Evolutionary conservation across 768 basidiomycete species (phyloP).

Genomic region (Amanita thiersii): DNA sequence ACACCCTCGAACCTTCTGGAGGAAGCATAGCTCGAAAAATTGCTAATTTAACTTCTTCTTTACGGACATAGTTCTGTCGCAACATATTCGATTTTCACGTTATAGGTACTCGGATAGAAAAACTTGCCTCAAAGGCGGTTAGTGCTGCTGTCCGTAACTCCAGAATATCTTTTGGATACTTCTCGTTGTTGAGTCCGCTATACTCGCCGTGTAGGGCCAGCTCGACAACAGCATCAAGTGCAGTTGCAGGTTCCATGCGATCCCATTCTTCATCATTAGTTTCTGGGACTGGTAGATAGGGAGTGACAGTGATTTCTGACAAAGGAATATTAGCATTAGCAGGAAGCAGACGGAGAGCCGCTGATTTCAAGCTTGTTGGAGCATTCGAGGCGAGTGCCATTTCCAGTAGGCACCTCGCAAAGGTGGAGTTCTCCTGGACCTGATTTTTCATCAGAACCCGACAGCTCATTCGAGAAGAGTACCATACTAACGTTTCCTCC

Average conservation of each 20-base stretch:
- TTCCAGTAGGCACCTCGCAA: conserved; percentile 77
- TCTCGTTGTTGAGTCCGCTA: conserved; percentile 53
- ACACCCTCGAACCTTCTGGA: conserved; percentile 29
- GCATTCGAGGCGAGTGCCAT: conserved; percentile 91
- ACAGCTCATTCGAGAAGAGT: background rate
- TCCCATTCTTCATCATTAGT: conserved; percentile 93
- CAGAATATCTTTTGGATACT: conserved; percentile 55
- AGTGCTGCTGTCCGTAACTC: conserved; percentile 74
- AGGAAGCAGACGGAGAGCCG: conserved; percentile 41
- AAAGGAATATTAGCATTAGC: conserved; percentile 51
- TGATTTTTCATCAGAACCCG: conserved; percentile 16
- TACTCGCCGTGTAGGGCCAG: conserved; percentile 86
- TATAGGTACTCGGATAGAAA: background rate
- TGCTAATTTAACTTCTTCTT: conserved; percentile 60
- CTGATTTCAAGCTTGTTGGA: conserved; percentile 79
- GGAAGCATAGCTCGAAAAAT: conserved; percentile 70
- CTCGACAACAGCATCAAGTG: conserved; percentile 76
- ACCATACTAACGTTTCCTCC: conserved; percentile 48
- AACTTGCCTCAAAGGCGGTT: conserved; percentile 70
- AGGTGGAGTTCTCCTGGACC: conserved; percentile 50
- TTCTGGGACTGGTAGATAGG: conserved; percentile 72
- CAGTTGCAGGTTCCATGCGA: conserved; percentile 70
- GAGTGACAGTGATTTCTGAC: conserved; percentile 57
- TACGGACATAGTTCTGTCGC: conserved; percentile 64
- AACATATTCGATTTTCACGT: conserved; percentile 5